Base-by-base conservation (phyloP, 169 alveolate genomes). In the Hepatocystis sp. region DNA sequence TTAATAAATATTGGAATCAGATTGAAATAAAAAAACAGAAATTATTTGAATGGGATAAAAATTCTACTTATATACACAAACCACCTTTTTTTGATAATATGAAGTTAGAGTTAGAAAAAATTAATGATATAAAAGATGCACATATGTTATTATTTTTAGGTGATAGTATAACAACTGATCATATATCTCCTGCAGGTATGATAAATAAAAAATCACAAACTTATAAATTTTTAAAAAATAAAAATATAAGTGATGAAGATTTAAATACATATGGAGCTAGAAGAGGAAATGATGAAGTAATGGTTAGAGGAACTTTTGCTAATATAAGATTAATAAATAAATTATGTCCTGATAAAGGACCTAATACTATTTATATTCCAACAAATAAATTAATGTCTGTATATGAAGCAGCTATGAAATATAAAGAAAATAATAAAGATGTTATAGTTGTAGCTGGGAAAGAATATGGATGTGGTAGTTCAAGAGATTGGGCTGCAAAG, bases 401-500 rank as follows among this genome's bases (percentile, higher is more conserved):
- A 13, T 97, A 88, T 76, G 99, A 98, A 88, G 99, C 98, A 10
- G 97, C 98, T 42, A 96, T 88, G 85, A 47, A 51, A 19, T 95
- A 95, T 85, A 61, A 85, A 28, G 63, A 67, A 27, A 90, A 88
- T 27, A 84, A 91, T 11, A 34, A 49, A 2, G 91, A 85, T 11
- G 86, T 91, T 56, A 85, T 93, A n/a, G 85, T 94, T 15, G 85
- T 95, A 8, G 98, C 98, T 53, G 99, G 99, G 2, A 92, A 96
- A 91, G 99, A 97, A 78, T 98, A 98, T 76, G 99, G 99, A 19
- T 89, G 97, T 53, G 99, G 99, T 27, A 92, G 97, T 76, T 95
- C 98, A 23, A 94, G 99, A 61, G 99, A 98, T 92, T 98, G 99
- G 99, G 99, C 99, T 17, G 99, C 99, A 23, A 97, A 98, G 95